Base-by-base conservation (phyloP, 2,329 filamentous ascomycete genomes). In the Kalmusia sp. region DNA sequence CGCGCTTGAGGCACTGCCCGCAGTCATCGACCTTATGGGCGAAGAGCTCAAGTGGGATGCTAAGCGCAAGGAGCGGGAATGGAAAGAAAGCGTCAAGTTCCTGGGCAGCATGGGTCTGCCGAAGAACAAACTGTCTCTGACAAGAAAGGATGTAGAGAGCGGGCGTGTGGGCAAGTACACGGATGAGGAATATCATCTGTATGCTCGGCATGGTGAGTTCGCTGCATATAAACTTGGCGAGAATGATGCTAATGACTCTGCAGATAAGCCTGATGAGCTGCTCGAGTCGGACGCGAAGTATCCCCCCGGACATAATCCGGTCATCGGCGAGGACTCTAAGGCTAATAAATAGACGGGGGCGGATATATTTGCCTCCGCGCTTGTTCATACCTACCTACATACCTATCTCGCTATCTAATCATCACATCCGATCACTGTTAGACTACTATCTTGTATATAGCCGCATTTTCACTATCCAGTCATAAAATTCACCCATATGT, bases 11-110 rank as follows among this genome's bases (percentile, higher is more conserved):
- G 88, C 92, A 1, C 82, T 96, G 39, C 93, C 93, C 4, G 83
- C 79, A 52, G 86, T 97, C 52, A 95, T 97, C 67, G 92, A 97
- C 72, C 84, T 96, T 55, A 96, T 97, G 92, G 83, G 80, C 28
- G 85, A 89, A 64, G 92, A 97, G 79, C 79, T 96, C 54, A 82
- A 87, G 53, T 97, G 92, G 93, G 86, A 88, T 68, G 78, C 72
- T 51, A 81, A 82, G 63, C 81, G 93, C 58, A 89, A 91, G 76
- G 88, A 93, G 4, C 65, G 82, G 14, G 92, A 96, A 75, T 96
- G 92, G 92, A 88, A 81, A 69, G 87, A 96, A 56, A 85, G 78
- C 5, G 76, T 88, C 12, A 59, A 72, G 2, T 88, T 81, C 67
- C 74, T 88, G 19, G 79, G 78, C 21, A 85, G 82, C 35, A 88